These are phyloP conservation scores for Tillandsia fasciculata DNA, from an alignment of 176 grass and related monocot species.

Conservation along the genomic window DNA sequence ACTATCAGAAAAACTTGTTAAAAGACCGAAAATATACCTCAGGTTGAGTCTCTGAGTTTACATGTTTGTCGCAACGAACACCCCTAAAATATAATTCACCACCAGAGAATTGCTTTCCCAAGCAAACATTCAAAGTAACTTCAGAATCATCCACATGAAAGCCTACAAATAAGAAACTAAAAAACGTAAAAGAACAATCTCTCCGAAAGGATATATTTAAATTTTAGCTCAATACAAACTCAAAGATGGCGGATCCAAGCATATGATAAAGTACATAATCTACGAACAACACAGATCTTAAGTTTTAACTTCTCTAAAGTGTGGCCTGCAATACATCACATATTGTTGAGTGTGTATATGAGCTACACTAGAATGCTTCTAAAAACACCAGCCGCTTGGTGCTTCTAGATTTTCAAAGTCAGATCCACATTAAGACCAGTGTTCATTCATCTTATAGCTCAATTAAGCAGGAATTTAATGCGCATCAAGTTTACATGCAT, in stretches of 20 bases:
- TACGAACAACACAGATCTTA: too few relatives aligned
- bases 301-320: background rate
- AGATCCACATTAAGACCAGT: too few relatives aligned
- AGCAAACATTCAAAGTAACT: conserved; percentile 93
- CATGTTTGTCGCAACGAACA: conserved; percentile 89
- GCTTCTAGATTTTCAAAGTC: too few relatives aligned
- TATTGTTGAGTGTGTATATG: too few relatives aligned
- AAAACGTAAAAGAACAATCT: background rate
- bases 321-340: background rate
- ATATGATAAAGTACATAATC: too few relatives aligned
- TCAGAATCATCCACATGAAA: conserved; percentile 99
- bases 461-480: too few relatives aligned
- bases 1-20: background rate
- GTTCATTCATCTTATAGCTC: too few relatives aligned
- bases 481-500: too few relatives aligned
- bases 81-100: conserved; percentile 96
- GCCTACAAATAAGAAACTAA: conserved; percentile 30
- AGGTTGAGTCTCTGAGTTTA: conserved; percentile 74
- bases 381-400: too few relatives aligned
- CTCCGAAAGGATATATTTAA: background rate
- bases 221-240: background rate
- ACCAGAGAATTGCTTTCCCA: conserved; percentile 89
- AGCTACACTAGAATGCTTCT: too few relatives aligned
- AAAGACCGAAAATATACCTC: conserved; percentile 41
- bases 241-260: background rate